Conservation (phyloP, 2,329 filamentous ascomycete genomes). For the Monosporascus sp. region DNA sequence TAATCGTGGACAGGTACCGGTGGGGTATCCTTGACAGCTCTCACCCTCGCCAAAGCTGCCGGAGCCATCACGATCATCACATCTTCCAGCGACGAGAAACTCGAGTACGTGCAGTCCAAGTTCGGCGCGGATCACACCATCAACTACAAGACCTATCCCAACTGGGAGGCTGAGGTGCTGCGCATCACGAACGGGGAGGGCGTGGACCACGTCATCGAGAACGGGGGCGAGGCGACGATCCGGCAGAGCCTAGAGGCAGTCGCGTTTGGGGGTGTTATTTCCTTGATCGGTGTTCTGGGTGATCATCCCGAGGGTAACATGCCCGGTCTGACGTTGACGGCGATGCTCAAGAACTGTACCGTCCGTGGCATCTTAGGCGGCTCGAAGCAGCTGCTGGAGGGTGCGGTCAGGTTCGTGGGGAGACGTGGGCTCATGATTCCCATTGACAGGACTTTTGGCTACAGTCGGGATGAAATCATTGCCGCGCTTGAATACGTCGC, state of each 20-base stretch:
- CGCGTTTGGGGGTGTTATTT: constrained; percentile 38
- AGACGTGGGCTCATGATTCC: constrained; percentile 19
- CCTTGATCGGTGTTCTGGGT: constrained; percentile 23
- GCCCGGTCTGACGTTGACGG: constrained; percentile 25
- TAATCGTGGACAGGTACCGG: constrained; percentile 33
- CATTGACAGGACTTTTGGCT: constrained; percentile 29
- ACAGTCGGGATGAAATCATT: constrained; percentile 22
- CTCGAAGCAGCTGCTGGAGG: constrained; percentile 29
- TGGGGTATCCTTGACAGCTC: constrained; percentile 37
- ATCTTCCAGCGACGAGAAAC: constrained; percentile 45
- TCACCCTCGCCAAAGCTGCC: constrained; percentile 41
- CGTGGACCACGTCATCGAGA: constrained; percentile 35
- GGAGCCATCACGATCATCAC: constrained; percentile 36
- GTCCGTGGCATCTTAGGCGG: constrained; percentile 31
- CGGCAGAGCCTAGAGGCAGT: constrained; percentile 39
- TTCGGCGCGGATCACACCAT: constrained; percentile 39
- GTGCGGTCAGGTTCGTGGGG: constrained; percentile 25
- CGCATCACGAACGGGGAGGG: constrained; percentile 37
- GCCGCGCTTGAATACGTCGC: constrained; percentile 9
- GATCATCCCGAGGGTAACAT: constrained; percentile 17
- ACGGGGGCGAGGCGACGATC: constrained; percentile 34
- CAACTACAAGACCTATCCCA: constrained; percentile 41
- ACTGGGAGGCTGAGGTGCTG: constrained; percentile 41
- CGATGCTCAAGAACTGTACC: constrained; percentile 23
- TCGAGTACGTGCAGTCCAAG: constrained; percentile 27